These are phyloP conservation scores for Cadophora luteo-olivacea DNA, from an alignment of 2,329 filamentous ascomycete genomes.

Conservation along the genomic window DNA sequence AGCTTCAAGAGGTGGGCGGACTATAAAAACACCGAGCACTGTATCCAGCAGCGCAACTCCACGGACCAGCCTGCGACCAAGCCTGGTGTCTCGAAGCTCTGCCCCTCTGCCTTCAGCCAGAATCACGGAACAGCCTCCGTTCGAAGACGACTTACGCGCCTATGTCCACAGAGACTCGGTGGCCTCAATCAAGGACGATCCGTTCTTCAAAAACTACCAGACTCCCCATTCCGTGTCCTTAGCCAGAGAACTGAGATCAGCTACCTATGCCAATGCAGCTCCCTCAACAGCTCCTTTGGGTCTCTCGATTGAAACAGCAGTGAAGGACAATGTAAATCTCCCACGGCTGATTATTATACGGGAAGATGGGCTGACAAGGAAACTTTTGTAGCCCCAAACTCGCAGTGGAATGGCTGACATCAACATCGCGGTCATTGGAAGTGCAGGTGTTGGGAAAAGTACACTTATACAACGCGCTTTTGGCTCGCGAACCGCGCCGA, in stretches of 20 bases:
- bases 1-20: constrained; percentile 19
- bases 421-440: constrained; percentile 71
- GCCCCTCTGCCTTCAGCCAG: constrained; percentile 30
- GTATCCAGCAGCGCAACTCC: constrained; percentile 27
- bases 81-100: constrained; percentile 30
- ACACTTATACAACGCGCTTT: constrained; percentile 70
- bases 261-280: constrained; percentile 33
- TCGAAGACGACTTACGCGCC: constrained; percentile 30
- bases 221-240: constrained; percentile 45
- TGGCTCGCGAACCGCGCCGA: constrained; percentile 59
- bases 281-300: constrained; percentile 28
- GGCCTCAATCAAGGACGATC: constrained; percentile 61
- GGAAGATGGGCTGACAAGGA: constrained; percentile 10
- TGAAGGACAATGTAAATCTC: constrained; percentile 34
- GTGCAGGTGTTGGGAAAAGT: constrained; percentile 71
- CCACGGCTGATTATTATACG: neutral
- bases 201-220: constrained; percentile 58
- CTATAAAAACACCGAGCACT: constrained; percentile 21
- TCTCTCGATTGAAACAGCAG: constrained; percentile 32
- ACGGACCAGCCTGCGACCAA: constrained; percentile 28
- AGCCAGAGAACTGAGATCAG: constrained; percentile 43
- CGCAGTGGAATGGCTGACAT: constrained; percentile 54
- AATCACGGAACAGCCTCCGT: constrained; percentile 21
- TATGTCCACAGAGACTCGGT: constrained; percentile 54
- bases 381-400: constrained; percentile 37